Evolutionary conservation across 352 stramenopile genomes (phyloP).

Genomic region (Phytophthora sansomeana): DNA sequence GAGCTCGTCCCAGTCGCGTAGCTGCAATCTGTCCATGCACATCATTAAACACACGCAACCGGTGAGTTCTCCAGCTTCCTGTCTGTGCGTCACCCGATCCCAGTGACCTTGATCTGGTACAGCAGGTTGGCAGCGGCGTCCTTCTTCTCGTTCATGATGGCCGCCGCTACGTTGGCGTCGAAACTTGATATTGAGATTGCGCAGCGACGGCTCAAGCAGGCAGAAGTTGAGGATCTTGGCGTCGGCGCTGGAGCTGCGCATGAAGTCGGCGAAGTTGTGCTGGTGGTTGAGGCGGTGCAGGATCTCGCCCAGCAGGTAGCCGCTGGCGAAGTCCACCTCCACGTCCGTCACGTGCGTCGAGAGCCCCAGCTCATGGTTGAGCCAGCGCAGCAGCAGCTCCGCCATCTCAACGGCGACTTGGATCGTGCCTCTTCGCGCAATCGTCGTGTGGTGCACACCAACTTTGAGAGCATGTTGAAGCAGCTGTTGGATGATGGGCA

Average conservation of each 20-base stretch:
- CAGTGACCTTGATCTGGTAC: conserved; percentile 86
- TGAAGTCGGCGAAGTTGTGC: conserved; percentile 88
- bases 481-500: neutral
- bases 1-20: conserved; percentile 50
- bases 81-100: too few species aligned
- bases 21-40: conserved; percentile 48
- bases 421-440: neutral
- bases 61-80: neutral
- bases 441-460: conserved; percentile 6
- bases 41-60: neutral
- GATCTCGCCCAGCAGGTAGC: conserved; percentile 88
- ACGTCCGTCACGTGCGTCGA: conserved; percentile 68
- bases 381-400: conserved; percentile 78
- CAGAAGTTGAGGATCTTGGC: conserved; percentile 93
- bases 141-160: conserved; percentile 84
- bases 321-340: conserved; percentile 83
- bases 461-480: conserved; percentile 20
- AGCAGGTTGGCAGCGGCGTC: conserved; percentile 75
- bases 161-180: conserved; percentile 72
- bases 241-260: conserved; percentile 70
- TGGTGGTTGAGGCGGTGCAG: conserved; percentile 90
- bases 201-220: conserved; percentile 80
- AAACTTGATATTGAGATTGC: conserved; percentile 79
- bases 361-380: conserved; percentile 87
- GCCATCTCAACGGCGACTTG: conserved; percentile 59